These are phyloP conservation scores for Clonostachys byssicola DNA, from an alignment of 2,329 filamentous ascomycete species.

Conservation along the genomic window DNA sequence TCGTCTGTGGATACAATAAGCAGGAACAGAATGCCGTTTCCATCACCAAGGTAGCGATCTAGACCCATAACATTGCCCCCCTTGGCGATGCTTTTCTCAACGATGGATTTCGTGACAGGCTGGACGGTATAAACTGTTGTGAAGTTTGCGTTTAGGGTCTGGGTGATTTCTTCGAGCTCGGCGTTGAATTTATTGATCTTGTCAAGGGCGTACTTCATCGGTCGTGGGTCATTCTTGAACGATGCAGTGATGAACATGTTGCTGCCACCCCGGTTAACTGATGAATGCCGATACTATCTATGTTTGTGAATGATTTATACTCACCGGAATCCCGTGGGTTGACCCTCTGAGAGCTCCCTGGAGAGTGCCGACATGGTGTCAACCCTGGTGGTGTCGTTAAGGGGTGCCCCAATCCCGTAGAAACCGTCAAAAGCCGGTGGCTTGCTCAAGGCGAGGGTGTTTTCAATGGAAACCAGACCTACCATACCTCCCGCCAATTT, in stretches of 20 bases:
- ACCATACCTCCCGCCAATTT: conserved; percentile 17
- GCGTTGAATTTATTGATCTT: conserved; percentile 19
- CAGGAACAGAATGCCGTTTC: conserved; percentile 24
- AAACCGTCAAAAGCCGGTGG: conserved; percentile 21
- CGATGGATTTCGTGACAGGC: conserved; percentile 21
- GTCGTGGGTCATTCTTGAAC: conserved; percentile 26
- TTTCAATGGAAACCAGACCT: conserved; percentile 19
- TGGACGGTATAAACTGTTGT: conserved; percentile 22
- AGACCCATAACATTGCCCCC: conserved; percentile 26
- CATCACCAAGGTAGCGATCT: conserved; percentile 16
- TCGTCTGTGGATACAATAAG: conserved; percentile 20
- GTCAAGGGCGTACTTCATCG: conserved; percentile 23
- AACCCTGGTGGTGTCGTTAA: conserved; percentile 17
- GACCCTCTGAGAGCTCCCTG: conserved; percentile 11
- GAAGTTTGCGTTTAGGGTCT: conserved; percentile 14
- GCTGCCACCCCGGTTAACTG: conserved; percentile 4
- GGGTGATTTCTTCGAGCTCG: conserved; percentile 14
- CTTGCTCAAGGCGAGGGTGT: conserved; percentile 16
- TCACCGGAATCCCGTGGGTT: background rate
- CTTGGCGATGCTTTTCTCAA: conserved; percentile 13
- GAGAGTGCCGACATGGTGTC: conserved; percentile 19
- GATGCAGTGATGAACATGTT: conserved; percentile 28
- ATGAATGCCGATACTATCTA: conserved; percentile 16
- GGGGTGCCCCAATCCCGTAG: conserved; percentile 11
- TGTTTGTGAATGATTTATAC: conserved; percentile 5